Evolutionary conservation across 139 green algal species (phyloP), one percentile per base, ranked within the genome.

Genomic region (Micromonas commoda): DNA sequence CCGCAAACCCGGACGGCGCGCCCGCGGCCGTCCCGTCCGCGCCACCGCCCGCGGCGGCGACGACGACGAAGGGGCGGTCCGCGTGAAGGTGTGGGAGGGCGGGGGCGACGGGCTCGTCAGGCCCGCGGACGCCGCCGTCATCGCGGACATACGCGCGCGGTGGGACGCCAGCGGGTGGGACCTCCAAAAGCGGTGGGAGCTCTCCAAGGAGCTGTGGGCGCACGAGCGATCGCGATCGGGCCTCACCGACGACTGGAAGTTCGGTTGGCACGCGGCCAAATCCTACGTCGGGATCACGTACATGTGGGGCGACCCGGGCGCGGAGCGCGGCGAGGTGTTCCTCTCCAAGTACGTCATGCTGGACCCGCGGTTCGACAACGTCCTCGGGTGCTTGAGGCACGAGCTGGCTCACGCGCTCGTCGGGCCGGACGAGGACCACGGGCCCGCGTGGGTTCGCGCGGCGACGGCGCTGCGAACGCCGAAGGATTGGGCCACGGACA

Each of bases 241-340:
- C 9, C 45, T 57, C 45, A 23, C 45, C 9, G 31, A 45, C 9
- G 29, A 51, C 20, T 73, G 66, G 66, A 32, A 33, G 16, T 13
- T 75, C 19, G 68, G 68, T 24, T 75, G 68, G 68, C 34, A 60
- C 34, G 3, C 31, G 1, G 26, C 37, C 34, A 75, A 75, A 31
- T 61, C 3, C 0, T 75, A 75, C 68, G 68, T 75, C 35, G 68
- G 68, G 2, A 75, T 63, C 37, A 75, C 68, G 68, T 75, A 75
- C 29, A 63, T 75, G 38, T 63, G 53, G 34, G 68, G 53, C 20
- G 68, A 60, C 21, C 21, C 21, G 20, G 66, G 53, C 2, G 37
- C 19, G 29, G 66, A 35, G 23, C 31, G 32, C 20, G 68, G 37
- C 0, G 68, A 75, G 26, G 33, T 75, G 9, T 75, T 63, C 68